Evolutionary conservation across 192 early-diverging fungal genomes (phyloP), one percentile per base, ranked within the genome.

Genomic region (Entophlyctis luteolus): DNA sequence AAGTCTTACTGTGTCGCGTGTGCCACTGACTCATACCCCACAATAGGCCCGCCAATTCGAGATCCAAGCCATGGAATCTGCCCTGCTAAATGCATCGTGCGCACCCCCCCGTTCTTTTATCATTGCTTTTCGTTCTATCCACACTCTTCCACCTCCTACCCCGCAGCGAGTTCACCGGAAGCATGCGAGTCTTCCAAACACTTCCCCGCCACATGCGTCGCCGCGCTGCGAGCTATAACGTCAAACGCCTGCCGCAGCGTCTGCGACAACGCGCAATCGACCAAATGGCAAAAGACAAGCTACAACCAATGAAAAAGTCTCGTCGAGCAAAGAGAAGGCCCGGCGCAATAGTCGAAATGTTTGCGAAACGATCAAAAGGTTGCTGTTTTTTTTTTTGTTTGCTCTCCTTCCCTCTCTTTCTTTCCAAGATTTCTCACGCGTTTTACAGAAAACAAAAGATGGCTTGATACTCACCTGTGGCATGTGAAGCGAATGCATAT

Each of bases 401-500:
- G 16, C 2, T 34, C 50, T 53, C 18, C 50, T 25, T 12, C n/a
- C n/a, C n/a, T n/a, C n/a, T n/a, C n/a, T n/a, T n/a, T n/a, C n/a
- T n/a, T n/a, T n/a, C n/a, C n/a, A n/a, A n/a, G n/a, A n/a, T n/a
- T n/a, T n/a, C n/a, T n/a, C n/a, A n/a, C n/a, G n/a, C n/a, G n/a
- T n/a, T n/a, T 58, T 5, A 5, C 53, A 70, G 82, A 68, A 10
- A 69, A 79, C 4, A 89, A 88, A 48, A 79, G 84, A 34, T 99
- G 95, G 97, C 71, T 99, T 27, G 95, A 96, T 72, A 99, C 95
- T 36, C 95, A 99, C 78, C 84, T 96, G 27, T 99, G 97, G 97
- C 95, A 99, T 71, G 88, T 93, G 12, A 99, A 99, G 74, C 83
- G 97, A 62, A 94, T 98, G 92, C 89, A 92, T 52, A 99, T 99